Conservation (phyloP, 2,329 filamentous ascomycete genomes). For the Berkeleyomyces basicola region DNA sequence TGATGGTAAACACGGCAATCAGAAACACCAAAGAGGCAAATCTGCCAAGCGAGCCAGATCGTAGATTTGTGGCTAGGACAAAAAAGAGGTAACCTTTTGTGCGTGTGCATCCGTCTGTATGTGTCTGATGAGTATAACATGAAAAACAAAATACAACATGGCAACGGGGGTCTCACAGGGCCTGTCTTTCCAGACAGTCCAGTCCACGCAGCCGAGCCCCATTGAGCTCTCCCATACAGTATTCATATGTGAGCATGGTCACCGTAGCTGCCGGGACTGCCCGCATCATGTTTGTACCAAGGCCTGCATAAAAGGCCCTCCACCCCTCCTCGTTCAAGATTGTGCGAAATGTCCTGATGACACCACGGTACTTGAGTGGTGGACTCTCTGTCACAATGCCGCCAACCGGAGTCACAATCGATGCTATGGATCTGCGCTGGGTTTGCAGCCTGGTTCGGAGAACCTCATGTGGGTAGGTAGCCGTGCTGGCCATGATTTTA, state of each 20-base stretch:
- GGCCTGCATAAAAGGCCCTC: slow-evolving; percentile 90
- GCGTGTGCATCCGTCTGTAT: not conserved
- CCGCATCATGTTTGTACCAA: slow-evolving; percentile 94
- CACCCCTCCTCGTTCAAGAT: slow-evolving; percentile 87
- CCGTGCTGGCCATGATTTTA: slow-evolving; percentile 85
- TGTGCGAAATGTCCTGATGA: slow-evolving; percentile 64
- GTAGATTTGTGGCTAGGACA: not conserved
- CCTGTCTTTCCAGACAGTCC: not conserved
- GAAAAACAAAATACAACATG: not conserved
- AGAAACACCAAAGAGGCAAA: not conserved
- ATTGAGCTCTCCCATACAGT: slow-evolving; percentile 38
- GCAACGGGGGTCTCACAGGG: no score
- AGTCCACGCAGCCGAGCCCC: slow-evolving; percentile 7
- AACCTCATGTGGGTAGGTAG: slow-evolving; percentile 95
- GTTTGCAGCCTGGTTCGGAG: slow-evolving; percentile 87
- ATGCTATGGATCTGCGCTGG: slow-evolving; percentile 55
- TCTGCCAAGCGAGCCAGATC: not conserved
- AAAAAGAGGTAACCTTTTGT: not conserved
- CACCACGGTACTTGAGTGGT: slow-evolving; percentile 50
- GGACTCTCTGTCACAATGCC: slow-evolving; percentile 18
- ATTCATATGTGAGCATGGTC: slow-evolving; percentile 95
- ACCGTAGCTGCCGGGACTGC: slow-evolving; percentile 91
- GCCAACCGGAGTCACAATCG: slow-evolving; percentile 28
- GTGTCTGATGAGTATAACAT: not conserved
- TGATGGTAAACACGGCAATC: not conserved